Percentiles rank a stretch among this genome's conserved stretches.
Evolutionary conservation across 495 filamentous ascomycete species (phyloP).

Genomic region (Tricharina praecox): DNA sequence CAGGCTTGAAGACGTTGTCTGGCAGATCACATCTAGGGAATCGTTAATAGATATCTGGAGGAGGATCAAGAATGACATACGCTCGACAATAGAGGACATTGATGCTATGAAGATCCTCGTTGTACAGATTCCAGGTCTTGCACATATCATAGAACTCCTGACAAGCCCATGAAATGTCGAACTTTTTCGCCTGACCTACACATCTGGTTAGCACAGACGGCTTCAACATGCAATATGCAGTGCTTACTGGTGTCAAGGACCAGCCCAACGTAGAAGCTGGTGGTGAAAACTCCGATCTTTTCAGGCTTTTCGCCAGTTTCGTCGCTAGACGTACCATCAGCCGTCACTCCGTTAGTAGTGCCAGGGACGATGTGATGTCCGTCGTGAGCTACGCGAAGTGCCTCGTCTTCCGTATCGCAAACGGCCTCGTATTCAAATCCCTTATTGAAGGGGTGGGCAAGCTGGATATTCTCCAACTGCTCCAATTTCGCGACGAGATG

Average conservation of each 20-base stretch:
- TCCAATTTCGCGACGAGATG: slow-evolving; percentile 69
- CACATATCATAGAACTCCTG: slow-evolving; percentile 29
- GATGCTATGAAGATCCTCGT: slow-evolving; percentile 24
- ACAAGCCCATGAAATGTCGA: slow-evolving; percentile 32
- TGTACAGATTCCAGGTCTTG: slow-evolving; percentile 25
- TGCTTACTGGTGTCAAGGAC: slow-evolving; percentile 47
- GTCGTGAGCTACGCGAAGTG: slow-evolving; percentile 46
- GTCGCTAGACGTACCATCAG: slow-evolving; percentile 29
- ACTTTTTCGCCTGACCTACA: slow-evolving; percentile 29
- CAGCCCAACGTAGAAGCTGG: slow-evolving; percentile 75
- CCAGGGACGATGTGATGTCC: slow-evolving; percentile 14
- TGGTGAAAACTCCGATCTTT: slow-evolving; percentile 47
- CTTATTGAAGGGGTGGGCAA: slow-evolving; percentile 86
- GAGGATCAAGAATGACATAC: slow-evolving; percentile 11
- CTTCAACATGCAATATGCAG: not conserved
- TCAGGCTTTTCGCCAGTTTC: slow-evolving; percentile 27
- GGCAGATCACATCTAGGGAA: slow-evolving; percentile 59
- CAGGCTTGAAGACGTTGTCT: slow-evolving; percentile 68
- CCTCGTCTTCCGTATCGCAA: slow-evolving; percentile 53
- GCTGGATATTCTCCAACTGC: slow-evolving; percentile 49
- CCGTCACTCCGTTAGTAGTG: slow-evolving; percentile 10
- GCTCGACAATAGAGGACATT: slow-evolving; percentile 27
- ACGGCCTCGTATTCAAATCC: slow-evolving; percentile 67
- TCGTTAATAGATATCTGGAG: slow-evolving; percentile 20
- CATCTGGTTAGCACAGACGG: not conserved